A percentile compares a stretch with the other conserved stretches of the same genome.
Evolutionary conservation across 441 rosid species (phyloP).

Genomic region (Bocquillonia castaneifolia): DNA sequence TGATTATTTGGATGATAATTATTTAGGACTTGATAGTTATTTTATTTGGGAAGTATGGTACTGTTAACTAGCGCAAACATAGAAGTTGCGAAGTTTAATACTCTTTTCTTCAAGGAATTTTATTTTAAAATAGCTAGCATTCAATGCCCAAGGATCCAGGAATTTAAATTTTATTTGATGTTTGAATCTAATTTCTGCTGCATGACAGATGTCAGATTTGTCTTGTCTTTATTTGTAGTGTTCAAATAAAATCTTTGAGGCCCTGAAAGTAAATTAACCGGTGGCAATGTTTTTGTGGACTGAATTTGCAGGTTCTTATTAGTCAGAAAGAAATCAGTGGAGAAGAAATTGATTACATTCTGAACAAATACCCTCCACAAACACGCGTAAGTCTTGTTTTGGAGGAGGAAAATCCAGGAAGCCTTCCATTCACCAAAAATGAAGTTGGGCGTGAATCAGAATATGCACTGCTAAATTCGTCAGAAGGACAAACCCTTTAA

Average conservation of each 20-base stretch:
- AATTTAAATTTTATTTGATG: neutral
- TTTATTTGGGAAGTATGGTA: neutral
- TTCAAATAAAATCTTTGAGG: constrained; percentile 8
- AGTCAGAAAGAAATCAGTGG: constrained; percentile 70
- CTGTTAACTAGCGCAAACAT: neutral
- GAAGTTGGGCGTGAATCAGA: constrained; percentile 31
- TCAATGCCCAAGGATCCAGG: neutral
- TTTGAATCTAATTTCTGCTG: constrained; percentile 7
- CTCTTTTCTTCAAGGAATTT: too few species aligned
- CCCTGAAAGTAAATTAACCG: constrained; percentile 2
- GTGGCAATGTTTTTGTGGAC: neutral
- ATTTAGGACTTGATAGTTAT: neutral
- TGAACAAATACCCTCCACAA: constrained; percentile 68
- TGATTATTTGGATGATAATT: neutral
- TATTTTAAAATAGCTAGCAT: neutral
- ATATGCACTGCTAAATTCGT: constrained; percentile 33
- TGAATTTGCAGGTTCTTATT: constrained; percentile 61
- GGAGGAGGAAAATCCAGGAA: constrained; percentile 76
- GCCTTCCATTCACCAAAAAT: constrained; percentile 40
- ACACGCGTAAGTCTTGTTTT: constrained; percentile 53
- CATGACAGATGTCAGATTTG: neutral
- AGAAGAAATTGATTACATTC: constrained; percentile 69
- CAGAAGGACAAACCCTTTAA: constrained; percentile 26
- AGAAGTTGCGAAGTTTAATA: neutral
- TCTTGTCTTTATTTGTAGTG: neutral